phyloP scores from a whole-genome alignment of 257 asterid species.

The Verbascum thapsus region DNA sequence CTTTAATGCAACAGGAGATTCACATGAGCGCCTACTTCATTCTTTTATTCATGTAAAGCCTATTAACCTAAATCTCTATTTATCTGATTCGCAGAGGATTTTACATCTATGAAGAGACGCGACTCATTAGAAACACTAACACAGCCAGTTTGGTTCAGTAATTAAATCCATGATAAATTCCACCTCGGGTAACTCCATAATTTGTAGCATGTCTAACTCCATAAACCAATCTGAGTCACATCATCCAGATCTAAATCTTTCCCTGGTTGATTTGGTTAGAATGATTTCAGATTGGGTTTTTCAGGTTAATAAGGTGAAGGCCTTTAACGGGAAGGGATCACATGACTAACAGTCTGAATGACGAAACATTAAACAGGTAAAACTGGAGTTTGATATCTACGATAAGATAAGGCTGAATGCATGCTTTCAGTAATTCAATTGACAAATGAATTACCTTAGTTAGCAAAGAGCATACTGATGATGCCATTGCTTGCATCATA shows the following conservation, averaged over 20 bases:
- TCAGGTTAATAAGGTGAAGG: background rate
- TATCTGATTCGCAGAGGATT: no score
- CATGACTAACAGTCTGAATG: background rate
- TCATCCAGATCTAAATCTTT: background rate
- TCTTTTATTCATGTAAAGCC: no score
- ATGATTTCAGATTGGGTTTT: background rate
- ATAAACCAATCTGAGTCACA: no score
- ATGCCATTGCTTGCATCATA: slow-evolving; percentile 79
- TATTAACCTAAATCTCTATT: no score
- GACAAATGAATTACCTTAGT: slow-evolving; percentile 48
- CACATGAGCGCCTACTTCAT: no score
- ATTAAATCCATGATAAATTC: no score
- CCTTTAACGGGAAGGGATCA: background rate
- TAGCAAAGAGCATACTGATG: slow-evolving; percentile 61
- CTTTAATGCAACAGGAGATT: no score
- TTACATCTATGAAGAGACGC: no score
- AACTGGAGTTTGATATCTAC: slow-evolving; percentile 10
- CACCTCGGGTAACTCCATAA: no score
- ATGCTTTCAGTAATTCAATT: slow-evolving; percentile 8
- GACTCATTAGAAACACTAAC: no score
- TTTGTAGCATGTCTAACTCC: no score
- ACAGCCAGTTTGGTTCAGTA: no score
- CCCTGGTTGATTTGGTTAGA: background rate
- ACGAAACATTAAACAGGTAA: background rate
- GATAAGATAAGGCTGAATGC: background rate